Evolutionary conservation across 1,139 yeast genomes (phyloP).

Genomic region (Nakaseomyces nivariensis): DNA sequence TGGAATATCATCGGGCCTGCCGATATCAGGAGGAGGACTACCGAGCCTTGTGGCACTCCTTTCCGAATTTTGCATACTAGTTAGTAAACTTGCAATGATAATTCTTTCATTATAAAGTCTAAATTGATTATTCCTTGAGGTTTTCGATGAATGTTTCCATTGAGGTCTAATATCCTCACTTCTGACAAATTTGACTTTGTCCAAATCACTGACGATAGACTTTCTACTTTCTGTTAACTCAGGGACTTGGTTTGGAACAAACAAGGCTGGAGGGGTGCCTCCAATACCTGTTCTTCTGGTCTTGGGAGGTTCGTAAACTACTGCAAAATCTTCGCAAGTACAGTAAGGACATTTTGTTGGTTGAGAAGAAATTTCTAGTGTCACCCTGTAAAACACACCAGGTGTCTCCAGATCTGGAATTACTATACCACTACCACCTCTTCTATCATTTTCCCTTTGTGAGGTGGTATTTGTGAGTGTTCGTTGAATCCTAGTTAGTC

Average conservation of each 20-base stretch:
- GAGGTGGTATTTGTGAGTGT: background rate
- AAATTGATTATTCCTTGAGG: background rate
- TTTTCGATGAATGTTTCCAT: background rate
- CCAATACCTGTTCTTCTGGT: slow-evolving; percentile 45
- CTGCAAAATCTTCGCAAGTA: slow-evolving; percentile 79
- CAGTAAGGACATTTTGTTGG: slow-evolving; percentile 92
- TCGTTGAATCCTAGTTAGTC: background rate
- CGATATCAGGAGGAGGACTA: background rate
- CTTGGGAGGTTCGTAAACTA: slow-evolving; percentile 60
- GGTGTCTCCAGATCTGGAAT: background rate
- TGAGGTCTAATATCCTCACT: background rate
- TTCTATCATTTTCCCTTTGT: slow-evolving; percentile 1
- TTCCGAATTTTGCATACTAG: background rate
- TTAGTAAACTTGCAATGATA: background rate
- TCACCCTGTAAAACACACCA: background rate
- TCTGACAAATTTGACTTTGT: background rate
- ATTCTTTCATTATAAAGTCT: background rate
- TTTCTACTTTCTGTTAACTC: background rate
- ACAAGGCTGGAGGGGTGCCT: slow-evolving; percentile 13
- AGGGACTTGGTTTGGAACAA: background rate
- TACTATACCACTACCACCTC: background rate
- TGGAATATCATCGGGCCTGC: background rate
- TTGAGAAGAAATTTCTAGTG: slow-evolving; percentile 49
- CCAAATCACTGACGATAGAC: slow-evolving; percentile 1
- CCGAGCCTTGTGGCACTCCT: background rate